Conservation (phyloP, 106 monocot species). For the Triglochin maritima region DNA sequence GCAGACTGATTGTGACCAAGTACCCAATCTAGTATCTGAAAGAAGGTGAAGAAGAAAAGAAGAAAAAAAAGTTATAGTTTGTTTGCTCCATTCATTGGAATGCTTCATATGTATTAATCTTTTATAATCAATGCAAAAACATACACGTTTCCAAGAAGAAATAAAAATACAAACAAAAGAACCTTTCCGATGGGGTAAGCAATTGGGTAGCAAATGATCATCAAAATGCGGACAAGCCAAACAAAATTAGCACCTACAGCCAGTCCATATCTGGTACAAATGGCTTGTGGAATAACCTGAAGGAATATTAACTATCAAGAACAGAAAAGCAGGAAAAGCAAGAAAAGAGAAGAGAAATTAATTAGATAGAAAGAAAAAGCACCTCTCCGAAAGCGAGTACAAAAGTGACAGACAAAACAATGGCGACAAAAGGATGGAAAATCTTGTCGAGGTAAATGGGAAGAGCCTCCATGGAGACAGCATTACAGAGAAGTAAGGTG, state of each 20-base stretch:
- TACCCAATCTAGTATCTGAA: no score
- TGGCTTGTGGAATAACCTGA: conserved; percentile 98
- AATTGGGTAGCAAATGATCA: conserved; percentile 89
- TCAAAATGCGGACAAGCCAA: conserved; percentile 96
- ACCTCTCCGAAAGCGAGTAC: conserved; percentile 98
- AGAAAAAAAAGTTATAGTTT: no score
- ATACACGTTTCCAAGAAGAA: no score
- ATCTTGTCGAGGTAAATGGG: conserved; percentile 97
- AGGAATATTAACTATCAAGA: no score
- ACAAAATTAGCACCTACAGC: conserved; percentile 95
- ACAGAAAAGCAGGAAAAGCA: no score
- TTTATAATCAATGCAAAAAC: no score
- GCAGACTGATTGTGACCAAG: no score
- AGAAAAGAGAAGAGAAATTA: not conserved
- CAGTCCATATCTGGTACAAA: conserved; percentile 95
- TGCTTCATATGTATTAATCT: no score
- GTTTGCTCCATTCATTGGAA: no score
- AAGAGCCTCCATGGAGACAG: conserved; percentile 96
- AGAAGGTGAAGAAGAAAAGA: no score
- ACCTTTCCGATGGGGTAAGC: conserved; percentile 97
- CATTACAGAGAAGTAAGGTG: conserved; percentile 91
- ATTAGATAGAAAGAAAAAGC: conserved; percentile 1
- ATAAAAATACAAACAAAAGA: not conserved
- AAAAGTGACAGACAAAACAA: conserved; percentile 93
- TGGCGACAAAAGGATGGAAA: conserved; percentile 88